Evolutionary conservation across 768 basidiomycete species (phyloP), one percentile per base, ranked within the genome.

Genomic region (Leucosporidium scottii): DNA sequence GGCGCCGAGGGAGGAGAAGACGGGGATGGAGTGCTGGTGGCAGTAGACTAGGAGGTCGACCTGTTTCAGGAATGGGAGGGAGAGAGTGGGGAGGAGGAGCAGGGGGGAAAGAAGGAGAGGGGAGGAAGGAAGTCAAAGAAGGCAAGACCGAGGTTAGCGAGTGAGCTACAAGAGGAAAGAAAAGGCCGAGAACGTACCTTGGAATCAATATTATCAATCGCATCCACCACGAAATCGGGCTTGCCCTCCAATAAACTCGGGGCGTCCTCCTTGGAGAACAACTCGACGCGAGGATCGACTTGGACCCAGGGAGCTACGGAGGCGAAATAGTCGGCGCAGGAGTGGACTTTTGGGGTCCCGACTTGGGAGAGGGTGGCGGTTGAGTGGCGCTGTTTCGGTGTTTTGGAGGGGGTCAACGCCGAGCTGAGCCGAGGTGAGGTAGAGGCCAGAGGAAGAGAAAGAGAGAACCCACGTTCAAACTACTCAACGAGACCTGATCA

Each of bases 1-100:
- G 5, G 93, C 90, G 34, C 96, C 96, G 92, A 99, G 96, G 30
- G 92, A 92, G 0, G 93, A 91, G 79, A 98, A 96, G 23, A 93
- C 88, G 81, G 90, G 92, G 78, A 98, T 85, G 23, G 82, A 76
- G 70, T 87, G 81, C 64, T 87, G 84, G 74, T 89, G 84, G 74
- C 94, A 99, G 78, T 93, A 88, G 65, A 89, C 86, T 12, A 99
- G 83, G 54, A 98, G 81, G 74, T 98, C 93, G 17, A 96, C 91
- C 78, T 79, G 60, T 18, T n/a, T 5, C 5, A 5, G 54, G 30
- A 3, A 2, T 10, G 8, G 7, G 7, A 44, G 39, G 39, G 39
- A 12, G 8, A 17, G 39, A 10, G 39, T 13, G 39, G 8, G 8
- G 39, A 13, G 2, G 39, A 44, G 39, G 39, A 3, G 39, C 7